Evolutionary conservation across 73 alveolate genomes (phyloP), one percentile per base, ranked within the genome.

Genomic region (Durusdinium trenchii): DNA sequence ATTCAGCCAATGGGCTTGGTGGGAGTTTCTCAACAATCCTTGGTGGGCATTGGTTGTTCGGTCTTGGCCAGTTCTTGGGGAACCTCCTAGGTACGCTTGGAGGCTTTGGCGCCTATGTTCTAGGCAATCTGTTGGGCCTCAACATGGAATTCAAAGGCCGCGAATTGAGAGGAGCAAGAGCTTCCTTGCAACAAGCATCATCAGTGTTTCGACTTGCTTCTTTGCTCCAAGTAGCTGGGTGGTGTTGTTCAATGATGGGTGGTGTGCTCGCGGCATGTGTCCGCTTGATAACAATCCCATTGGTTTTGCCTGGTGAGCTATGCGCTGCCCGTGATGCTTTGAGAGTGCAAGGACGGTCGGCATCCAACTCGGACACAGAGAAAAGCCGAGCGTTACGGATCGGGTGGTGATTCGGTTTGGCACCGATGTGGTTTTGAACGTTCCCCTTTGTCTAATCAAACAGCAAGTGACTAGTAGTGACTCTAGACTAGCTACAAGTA

Each of bases 21-120:
- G 94, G 94, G 28, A 84, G 94, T 52, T 6, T 35, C 18, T 48
- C 71, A 51, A 84, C 94, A 50, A 48, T 84, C 54, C 36, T 40
- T 16, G 73, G 69, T 35, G 94, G 94, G 14, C 75, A 84, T 51
- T 14, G 46, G 51, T 38, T 84, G 78, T 40, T 18, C 14, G 94
- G 94, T 16, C 38, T 84, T 28, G 42, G 48, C 16, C 94, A 84
- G 40, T 36, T 84, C n/a, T 40, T 84, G 94, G 94, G 94, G 40
- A 84, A 84, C 75, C 35, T 50, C 28, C 30, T 84, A 75, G 94
- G 71, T 20, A 52, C 76, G 38, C 51, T 84, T 30, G 94, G 94
- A 16, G 89, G 64, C 30, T n/a, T 81, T 4, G 48, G 91, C 10
- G 64, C 91, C 50, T 81, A 48, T 26, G 91, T 48, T 7, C 9